Conservation (phyloP, 2,329 filamentous ascomycete genomes). For the Myriosclerotinia duriaeana region DNA sequence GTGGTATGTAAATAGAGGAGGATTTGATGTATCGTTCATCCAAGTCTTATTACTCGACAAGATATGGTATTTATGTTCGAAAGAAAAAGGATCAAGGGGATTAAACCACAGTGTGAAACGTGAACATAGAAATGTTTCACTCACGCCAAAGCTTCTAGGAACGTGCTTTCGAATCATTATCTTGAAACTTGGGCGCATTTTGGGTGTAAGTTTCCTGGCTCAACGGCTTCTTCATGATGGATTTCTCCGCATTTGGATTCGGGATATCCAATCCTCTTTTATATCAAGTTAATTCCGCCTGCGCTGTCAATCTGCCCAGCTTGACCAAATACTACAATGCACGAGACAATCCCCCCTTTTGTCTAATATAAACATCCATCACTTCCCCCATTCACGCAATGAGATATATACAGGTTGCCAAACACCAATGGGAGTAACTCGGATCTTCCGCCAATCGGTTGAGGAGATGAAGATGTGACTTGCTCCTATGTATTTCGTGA, state of each 20-base stretch:
- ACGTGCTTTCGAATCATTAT: neutral
- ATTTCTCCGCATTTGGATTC: neutral
- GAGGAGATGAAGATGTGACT: neutral
- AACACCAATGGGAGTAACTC: neutral
- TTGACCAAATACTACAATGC: neutral
- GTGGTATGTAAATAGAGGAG: neutral
- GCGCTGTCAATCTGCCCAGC: neutral
- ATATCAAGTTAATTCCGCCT: neutral
- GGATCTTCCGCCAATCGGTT: neutral
- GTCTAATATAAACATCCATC: neutral
- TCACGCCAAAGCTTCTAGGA: too few species aligned
- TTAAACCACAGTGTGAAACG: constrained; percentile 11
- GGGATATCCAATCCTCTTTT: neutral
- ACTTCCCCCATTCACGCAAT: neutral
- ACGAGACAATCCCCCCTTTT: neutral
- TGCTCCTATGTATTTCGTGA: neutral
- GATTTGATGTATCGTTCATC: neutral
- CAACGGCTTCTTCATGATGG: too few species aligned
- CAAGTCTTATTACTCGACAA: constrained; percentile 6
- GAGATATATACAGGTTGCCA: neutral
- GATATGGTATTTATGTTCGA: neutral
- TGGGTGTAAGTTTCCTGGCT: neutral
- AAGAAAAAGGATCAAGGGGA: neutral
- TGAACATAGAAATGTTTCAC: constrained; percentile 17
- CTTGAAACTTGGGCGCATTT: neutral